A percentile compares a stretch with the other conserved stretches of the same genome.
These are phyloP conservation scores for Monilinia laxa DNA, from an alignment of 2,329 filamentous ascomycete species.

Conservation along the genomic window DNA sequence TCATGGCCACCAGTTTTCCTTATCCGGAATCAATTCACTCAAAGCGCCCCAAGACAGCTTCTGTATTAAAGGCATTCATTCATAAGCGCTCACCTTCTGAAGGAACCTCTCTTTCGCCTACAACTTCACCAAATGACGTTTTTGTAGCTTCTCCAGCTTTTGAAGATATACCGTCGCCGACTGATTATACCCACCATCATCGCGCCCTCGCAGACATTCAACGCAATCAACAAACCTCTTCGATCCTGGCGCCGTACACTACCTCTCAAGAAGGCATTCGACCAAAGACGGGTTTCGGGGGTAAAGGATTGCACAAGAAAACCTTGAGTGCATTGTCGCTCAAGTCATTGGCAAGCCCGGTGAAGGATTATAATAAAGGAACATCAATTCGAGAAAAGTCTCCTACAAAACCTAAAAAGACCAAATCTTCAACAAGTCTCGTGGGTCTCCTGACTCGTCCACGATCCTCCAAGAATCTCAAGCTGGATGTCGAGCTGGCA, in stretches of 20 bases:
- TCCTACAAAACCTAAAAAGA: slow-evolving; percentile 60
- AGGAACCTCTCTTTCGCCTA: slow-evolving; percentile 33
- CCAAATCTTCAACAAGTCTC: slow-evolving; percentile 76
- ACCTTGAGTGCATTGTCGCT: slow-evolving; percentile 48
- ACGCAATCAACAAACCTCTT: slow-evolving; percentile 51
- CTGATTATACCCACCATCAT: slow-evolving; percentile 43
- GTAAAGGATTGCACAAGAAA: slow-evolving; percentile 47
- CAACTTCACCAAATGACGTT: slow-evolving; percentile 28
- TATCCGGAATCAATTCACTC: slow-evolving; percentile 34
- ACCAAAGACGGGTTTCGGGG: slow-evolving; percentile 38
- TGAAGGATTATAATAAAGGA: slow-evolving; percentile 43
- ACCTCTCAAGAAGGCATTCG: slow-evolving; percentile 42
- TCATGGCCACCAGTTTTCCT: slow-evolving; percentile 37
- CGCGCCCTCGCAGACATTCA: slow-evolving; percentile 57
- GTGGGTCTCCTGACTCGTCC: slow-evolving; percentile 71
- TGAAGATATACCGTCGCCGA: slow-evolving; percentile 38
- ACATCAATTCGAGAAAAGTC: slow-evolving; percentile 57
- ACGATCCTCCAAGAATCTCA: slow-evolving; percentile 70
- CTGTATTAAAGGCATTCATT: slow-evolving; percentile 40
- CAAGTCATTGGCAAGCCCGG: slow-evolving; percentile 44
- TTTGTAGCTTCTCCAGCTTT: slow-evolving; percentile 32
- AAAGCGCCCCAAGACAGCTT: slow-evolving; percentile 38
- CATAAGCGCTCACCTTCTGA: slow-evolving; percentile 39
- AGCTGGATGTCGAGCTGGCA: slow-evolving; percentile 51
- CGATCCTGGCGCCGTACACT: slow-evolving; percentile 43